Evolutionary conservation across 2,329 filamentous ascomycete genomes (phyloP).

Genomic region (Penicillium frequentans): DNA sequence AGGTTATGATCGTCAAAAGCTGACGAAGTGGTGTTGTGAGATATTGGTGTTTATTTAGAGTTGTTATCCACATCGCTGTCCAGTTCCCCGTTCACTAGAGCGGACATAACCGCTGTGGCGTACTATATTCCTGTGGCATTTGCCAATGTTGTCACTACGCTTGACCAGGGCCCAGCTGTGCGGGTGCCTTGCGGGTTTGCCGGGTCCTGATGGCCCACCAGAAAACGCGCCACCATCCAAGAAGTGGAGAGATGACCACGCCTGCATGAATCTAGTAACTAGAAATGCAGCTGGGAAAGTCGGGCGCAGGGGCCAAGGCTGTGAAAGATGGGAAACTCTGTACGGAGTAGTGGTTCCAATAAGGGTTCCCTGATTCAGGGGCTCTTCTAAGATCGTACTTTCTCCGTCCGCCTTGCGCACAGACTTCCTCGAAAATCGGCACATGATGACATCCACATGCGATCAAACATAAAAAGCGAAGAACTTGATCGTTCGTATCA

Average conservation of each 20-base stretch:
- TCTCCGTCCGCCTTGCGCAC: not conserved
- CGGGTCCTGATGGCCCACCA: too few species aligned
- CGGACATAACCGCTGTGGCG: too few species aligned
- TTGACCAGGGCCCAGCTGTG: too few species aligned
- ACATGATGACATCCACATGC: not conserved
- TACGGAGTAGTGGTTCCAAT: not conserved
- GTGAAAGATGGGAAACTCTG: not conserved
- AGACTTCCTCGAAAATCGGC: not conserved
- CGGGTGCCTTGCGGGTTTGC: too few species aligned
- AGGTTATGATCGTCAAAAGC: not conserved
- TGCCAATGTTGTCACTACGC: too few species aligned
- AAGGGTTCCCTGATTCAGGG: not conserved
- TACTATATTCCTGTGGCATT: too few species aligned
- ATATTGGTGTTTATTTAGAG: not conserved
- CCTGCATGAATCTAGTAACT: not conserved
- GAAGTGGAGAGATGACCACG: not conserved
- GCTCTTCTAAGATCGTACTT: not conserved
- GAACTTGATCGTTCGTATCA: conserved; percentile 3
- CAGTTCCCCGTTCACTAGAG: too few species aligned
- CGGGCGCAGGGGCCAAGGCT: not conserved
- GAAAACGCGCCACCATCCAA: too few species aligned
- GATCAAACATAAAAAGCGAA: not conserved
- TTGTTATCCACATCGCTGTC: too few species aligned
- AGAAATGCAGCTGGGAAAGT: not conserved
- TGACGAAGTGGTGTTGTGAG: not conserved